Conservation (phyloP, 805 yeast species). For the Cyberlindnera sargentensis region DNA sequence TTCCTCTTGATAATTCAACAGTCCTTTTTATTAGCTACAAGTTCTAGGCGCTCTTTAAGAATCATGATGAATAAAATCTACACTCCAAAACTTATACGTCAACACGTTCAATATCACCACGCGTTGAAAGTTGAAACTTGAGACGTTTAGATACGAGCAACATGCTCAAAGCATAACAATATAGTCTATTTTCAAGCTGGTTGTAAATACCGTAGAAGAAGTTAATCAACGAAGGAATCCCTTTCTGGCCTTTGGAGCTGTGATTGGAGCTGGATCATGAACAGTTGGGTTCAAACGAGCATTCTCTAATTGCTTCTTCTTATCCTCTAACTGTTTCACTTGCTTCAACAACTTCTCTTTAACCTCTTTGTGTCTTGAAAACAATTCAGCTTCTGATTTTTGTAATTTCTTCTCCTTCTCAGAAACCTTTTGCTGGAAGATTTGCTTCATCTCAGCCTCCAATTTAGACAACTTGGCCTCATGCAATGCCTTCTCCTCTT, state of each 20-base stretch:
- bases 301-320: slow-evolving; percentile 72
- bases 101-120: too few relatives aligned
- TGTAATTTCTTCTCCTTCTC: slow-evolving; percentile 97
- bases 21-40: too few relatives aligned
- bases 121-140: too few relatives aligned
- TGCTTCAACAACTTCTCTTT: slow-evolving; percentile 88
- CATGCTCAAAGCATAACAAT: too few relatives aligned
- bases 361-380: slow-evolving; percentile 94
- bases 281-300: slow-evolving; percentile 39
- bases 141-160: too few relatives aligned
- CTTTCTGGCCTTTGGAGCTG: slow-evolving; percentile 58
- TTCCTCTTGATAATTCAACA: too few relatives aligned
- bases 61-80: too few relatives aligned
- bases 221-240: slow-evolving; percentile 61
- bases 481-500: slow-evolving; percentile 88
- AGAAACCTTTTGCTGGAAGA: slow-evolving; percentile 91
- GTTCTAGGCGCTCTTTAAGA: too few relatives aligned
- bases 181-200: too few relatives aligned
- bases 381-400: slow-evolving; percentile 93
- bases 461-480: slow-evolving; percentile 89
- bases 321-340: slow-evolving; percentile 84
- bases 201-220: too few relatives aligned
- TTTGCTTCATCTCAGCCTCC: slow-evolving; percentile 95
- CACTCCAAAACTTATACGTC: too few relatives aligned
- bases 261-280: slow-evolving; percentile 27